Conservation (phyloP, 257 asterid species). For the Haberlea rhodopensis region DNA sequence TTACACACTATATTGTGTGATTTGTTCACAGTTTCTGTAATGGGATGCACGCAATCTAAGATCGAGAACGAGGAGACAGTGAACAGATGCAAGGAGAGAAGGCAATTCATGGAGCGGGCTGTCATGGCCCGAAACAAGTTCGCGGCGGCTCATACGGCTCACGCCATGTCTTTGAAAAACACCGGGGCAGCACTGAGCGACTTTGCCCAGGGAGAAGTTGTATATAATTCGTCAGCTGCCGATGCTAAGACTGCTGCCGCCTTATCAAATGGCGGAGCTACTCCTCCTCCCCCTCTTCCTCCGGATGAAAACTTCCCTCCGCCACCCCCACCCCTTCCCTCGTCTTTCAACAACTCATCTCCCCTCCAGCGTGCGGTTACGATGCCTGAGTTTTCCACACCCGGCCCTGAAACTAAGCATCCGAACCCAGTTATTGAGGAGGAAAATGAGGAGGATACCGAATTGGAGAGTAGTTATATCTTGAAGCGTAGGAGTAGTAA, state of each 20-base stretch:
- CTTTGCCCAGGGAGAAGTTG: constrained; percentile 79
- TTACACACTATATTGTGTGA: not conserved
- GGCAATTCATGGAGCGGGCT: constrained; percentile 74
- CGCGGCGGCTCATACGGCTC: constrained; percentile 88
- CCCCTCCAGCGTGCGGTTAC: constrained; percentile 82
- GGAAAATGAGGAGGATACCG: constrained; percentile 62
- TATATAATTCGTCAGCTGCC: constrained; percentile 33
- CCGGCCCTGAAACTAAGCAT: constrained; percentile 38
- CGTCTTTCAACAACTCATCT: constrained; percentile 32
- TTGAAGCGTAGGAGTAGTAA: constrained; percentile 53
- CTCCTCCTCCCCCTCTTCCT: constrained; percentile 42
- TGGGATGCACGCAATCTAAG: constrained; percentile 92
- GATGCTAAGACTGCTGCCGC: constrained; percentile 26
- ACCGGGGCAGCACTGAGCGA: constrained; percentile 97
- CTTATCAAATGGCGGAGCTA: constrained; percentile 18
- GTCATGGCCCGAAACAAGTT: constrained; percentile 82
- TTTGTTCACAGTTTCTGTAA: constrained; percentile 11
- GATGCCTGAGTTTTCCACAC: constrained; percentile 71
- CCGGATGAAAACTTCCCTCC: constrained; percentile 52
- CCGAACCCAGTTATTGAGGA: constrained; percentile 67
- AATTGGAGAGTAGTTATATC: constrained; percentile 46
- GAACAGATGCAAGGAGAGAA: constrained; percentile 85
- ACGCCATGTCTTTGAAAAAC: constrained; percentile 78
- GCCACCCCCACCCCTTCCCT: constrained; percentile 70
- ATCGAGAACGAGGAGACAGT: constrained; percentile 93